Percentiles rank a stretch among this genome's conserved stretches.
Evolutionary conservation across 2,329 filamentous ascomycete species (phyloP).

Genomic region (Dendrostoma leiphaemia): DNA sequence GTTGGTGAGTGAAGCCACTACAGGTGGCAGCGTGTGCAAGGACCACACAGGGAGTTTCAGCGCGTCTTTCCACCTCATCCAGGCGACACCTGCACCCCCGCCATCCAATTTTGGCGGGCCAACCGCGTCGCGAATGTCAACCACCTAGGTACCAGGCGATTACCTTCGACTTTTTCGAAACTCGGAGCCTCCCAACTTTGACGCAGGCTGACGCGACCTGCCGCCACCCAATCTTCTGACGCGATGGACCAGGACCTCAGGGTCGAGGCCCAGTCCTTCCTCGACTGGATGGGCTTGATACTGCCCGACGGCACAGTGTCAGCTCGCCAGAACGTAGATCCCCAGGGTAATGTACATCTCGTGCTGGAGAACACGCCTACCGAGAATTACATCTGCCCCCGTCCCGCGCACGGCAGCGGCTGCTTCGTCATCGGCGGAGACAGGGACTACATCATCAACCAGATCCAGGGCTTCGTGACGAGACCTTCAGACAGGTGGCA

Average conservation of each 20-base stretch:
- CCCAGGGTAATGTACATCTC: neutral
- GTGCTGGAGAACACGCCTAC: neutral
- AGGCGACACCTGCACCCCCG: too few relatives aligned
- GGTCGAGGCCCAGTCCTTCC: neutral
- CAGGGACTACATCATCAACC: neutral
- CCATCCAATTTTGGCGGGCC: too few relatives aligned
- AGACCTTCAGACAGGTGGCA: neutral
- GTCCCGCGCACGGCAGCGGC: neutral
- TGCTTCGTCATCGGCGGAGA: slow-evolving; percentile 1
- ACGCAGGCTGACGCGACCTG: too few relatives aligned
- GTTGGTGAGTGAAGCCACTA: too few relatives aligned
- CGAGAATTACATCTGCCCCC: neutral
- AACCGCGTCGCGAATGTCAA: too few relatives aligned
- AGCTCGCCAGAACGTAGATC: neutral
- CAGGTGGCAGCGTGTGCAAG: too few relatives aligned
- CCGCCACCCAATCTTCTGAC: too few relatives aligned
- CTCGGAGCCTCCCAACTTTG: neutral
- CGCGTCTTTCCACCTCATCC: too few relatives aligned
- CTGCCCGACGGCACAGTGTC: neutral
- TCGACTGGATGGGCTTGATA: neutral
- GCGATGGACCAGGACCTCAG: neutral
- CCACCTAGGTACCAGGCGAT: neutral
- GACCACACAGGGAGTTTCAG: too few relatives aligned
- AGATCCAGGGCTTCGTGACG: neutral
- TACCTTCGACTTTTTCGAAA: neutral